Percentiles rank a stretch among this genome's conserved stretches.
Evolutionary conservation across 441 rosid species (phyloP).

Genomic region (Erysimum pusillum): DNA sequence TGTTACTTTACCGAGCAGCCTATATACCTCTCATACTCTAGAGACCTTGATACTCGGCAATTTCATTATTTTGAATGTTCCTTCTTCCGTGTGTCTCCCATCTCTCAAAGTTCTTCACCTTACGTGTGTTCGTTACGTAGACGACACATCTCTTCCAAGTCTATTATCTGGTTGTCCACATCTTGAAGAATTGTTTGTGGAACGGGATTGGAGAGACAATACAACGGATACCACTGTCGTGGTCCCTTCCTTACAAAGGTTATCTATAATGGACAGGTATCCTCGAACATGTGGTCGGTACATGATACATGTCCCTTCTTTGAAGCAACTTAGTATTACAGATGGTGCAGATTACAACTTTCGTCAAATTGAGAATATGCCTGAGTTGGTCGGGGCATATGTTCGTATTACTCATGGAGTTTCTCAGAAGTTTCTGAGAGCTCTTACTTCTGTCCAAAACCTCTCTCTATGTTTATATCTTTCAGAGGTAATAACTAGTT

Average conservation of each 20-base stretch:
- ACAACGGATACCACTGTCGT: background rate
- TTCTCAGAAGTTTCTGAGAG: background rate
- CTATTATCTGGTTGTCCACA: constrained; percentile 30
- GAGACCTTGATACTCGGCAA: constrained; percentile 3
- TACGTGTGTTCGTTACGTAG: background rate
- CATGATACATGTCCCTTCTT: constrained; percentile 8
- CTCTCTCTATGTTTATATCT: constrained; percentile 2
- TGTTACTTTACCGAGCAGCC: constrained; percentile 14
- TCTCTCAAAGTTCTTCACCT: constrained; percentile 24
- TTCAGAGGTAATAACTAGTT: constrained; percentile 18
- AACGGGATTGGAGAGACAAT: background rate
- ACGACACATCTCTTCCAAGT: background rate
- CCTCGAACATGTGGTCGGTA: background rate
- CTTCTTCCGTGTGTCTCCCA: constrained; percentile 22
- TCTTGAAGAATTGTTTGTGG: constrained; percentile 4
- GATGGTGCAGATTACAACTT: background rate
- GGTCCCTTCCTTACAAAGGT: constrained; percentile 17
- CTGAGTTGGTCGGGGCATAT: constrained; percentile 17
- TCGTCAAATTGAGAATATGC: constrained; percentile 25
- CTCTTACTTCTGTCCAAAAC: constrained; percentile 13
- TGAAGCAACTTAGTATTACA: background rate
- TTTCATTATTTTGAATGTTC: background rate
- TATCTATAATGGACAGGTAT: background rate
- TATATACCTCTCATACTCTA: constrained; percentile 24
- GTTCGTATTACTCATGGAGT: background rate